A percentile compares a stretch with the other conserved stretches of the same genome.
phyloP scores from a whole-genome alignment of 306 rosid species.

The Corylus heterophylla region DNA sequence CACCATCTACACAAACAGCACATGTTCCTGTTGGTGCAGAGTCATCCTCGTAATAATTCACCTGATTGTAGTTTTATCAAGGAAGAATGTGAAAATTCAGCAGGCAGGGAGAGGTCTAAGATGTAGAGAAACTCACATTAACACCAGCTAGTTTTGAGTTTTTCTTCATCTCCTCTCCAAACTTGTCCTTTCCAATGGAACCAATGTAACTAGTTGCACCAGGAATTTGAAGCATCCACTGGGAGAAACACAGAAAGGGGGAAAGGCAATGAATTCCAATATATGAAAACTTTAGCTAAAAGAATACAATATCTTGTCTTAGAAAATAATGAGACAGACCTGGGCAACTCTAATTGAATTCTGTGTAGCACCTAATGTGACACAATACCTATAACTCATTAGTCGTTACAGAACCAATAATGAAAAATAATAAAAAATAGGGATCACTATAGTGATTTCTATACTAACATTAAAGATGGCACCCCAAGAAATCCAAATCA shows the following conservation, averaged over 20 bases:
- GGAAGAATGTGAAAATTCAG: background rate
- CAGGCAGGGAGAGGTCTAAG: slow-evolving; percentile 14
- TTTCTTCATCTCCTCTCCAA: slow-evolving; percentile 88
- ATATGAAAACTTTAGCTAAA: background rate
- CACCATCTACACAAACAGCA: slow-evolving; percentile 92
- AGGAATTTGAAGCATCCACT: slow-evolving; percentile 94
- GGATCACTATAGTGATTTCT: no score
- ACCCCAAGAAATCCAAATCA: background rate
- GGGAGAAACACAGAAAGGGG: slow-evolving; percentile 10
- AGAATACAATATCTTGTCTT: background rate
- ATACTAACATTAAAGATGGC: background rate
- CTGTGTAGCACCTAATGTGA: slow-evolving; percentile 79
- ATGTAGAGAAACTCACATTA: slow-evolving; percentile 53
- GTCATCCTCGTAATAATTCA: slow-evolving; percentile 81
- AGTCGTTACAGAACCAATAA: background rate
- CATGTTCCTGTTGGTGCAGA: slow-evolving; percentile 89
- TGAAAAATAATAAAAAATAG: background rate
- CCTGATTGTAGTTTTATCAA: slow-evolving; percentile 44
- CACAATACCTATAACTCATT: background rate
- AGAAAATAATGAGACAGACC: slow-evolving; percentile 40
- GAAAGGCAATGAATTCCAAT: background rate
- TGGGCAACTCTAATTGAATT: slow-evolving; percentile 92
- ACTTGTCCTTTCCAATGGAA: slow-evolving; percentile 91
- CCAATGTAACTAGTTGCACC: slow-evolving; percentile 93
- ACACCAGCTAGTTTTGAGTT: slow-evolving; percentile 69